Conservation (phyloP, 2,329 filamentous ascomycete species). For the Curvularia sp. region DNA sequence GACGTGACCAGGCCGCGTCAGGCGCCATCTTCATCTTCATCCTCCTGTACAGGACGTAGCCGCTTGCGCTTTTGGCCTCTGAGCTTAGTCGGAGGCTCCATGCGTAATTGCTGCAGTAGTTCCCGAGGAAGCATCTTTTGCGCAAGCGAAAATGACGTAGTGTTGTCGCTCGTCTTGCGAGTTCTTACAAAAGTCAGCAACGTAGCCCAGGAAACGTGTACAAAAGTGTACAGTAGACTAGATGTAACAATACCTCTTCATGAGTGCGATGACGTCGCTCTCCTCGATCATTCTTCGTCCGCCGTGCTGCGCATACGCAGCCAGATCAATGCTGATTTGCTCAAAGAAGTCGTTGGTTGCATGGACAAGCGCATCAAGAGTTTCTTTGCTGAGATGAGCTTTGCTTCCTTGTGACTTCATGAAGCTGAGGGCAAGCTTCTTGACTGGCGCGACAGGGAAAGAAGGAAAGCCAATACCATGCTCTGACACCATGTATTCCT, state of each 20-base stretch:
- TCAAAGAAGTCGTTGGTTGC: slow-evolving; percentile 93
- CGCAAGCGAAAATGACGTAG: slow-evolving; percentile 85
- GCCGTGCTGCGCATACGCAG: slow-evolving; percentile 80
- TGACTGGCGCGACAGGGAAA: slow-evolving; percentile 75
- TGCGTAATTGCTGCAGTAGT: slow-evolving; percentile 80
- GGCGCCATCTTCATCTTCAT: slow-evolving; percentile 53
- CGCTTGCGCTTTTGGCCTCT: slow-evolving; percentile 55
- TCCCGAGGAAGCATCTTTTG: slow-evolving; percentile 83
- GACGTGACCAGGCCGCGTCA: slow-evolving; percentile 35
- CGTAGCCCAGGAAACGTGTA: slow-evolving; percentile 14
- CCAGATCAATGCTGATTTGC: slow-evolving; percentile 80
- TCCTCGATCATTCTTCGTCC: slow-evolving; percentile 86
- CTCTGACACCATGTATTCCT: slow-evolving; percentile 68
- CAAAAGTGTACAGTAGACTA: slow-evolving; percentile 28
- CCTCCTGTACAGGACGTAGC: slow-evolving; percentile 53
- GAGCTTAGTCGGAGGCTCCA: slow-evolving; percentile 59
- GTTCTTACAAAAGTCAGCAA: slow-evolving; percentile 29
- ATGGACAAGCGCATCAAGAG: slow-evolving; percentile 75
- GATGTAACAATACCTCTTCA: slow-evolving; percentile 73
- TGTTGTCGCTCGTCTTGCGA: slow-evolving; percentile 72
- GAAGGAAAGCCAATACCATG: slow-evolving; percentile 79
- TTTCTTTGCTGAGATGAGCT: slow-evolving; percentile 74
- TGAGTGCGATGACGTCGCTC: slow-evolving; percentile 79
- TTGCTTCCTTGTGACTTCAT: slow-evolving; percentile 72
- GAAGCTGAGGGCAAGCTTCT: slow-evolving; percentile 73